Percentiles rank a stretch among this genome's conserved stretches.
Evolutionary conservation across 768 basidiomycete genomes (phyloP).

Genomic region (Termitomyces sp.): DNA sequence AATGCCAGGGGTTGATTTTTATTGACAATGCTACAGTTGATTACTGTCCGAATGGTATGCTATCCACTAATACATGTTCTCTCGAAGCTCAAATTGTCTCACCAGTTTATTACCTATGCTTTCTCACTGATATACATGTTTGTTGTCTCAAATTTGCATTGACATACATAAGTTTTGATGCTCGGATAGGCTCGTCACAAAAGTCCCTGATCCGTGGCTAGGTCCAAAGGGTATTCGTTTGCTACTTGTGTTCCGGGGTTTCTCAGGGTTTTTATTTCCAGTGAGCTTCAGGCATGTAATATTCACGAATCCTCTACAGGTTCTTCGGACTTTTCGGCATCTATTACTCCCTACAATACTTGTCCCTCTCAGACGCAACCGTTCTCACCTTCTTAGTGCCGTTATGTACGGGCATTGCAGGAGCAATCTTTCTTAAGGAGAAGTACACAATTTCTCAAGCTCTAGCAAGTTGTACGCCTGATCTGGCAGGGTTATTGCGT

Average conservation of each 20-base stretch:
- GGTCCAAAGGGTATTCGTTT: conserved; percentile 67
- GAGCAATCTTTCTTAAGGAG: conserved; percentile 60
- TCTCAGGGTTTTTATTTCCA: conserved; percentile 47
- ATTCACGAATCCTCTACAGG: conserved; percentile 25
- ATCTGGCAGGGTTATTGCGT: neutral
- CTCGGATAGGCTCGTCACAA: conserved; percentile 29
- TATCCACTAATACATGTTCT: neutral
- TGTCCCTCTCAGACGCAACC: conserved; percentile 74
- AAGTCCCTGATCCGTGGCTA: conserved; percentile 48
- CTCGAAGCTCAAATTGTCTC: neutral
- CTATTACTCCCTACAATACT: conserved; percentile 65
- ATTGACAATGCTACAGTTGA: conserved; percentile 28
- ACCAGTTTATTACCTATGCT: conserved; percentile 46
- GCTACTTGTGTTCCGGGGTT: conserved; percentile 52
- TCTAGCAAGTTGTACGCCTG: conserved; percentile 37
- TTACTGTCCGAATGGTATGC: conserved; percentile 55
- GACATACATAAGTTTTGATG: neutral
- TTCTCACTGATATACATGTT: conserved; percentile 50
- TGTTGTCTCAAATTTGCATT: conserved; percentile 1
- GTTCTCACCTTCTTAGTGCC: conserved; percentile 76
- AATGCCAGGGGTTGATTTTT: neutral
- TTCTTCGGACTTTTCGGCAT: conserved; percentile 53
- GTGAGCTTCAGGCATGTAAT: neutral
- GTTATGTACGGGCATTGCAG: conserved; percentile 56
- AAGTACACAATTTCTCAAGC: conserved; percentile 48